Evolutionary conservation across 768 basidiomycete species (phyloP).

Genomic region (Chalciporus pseudorubinellus): DNA sequence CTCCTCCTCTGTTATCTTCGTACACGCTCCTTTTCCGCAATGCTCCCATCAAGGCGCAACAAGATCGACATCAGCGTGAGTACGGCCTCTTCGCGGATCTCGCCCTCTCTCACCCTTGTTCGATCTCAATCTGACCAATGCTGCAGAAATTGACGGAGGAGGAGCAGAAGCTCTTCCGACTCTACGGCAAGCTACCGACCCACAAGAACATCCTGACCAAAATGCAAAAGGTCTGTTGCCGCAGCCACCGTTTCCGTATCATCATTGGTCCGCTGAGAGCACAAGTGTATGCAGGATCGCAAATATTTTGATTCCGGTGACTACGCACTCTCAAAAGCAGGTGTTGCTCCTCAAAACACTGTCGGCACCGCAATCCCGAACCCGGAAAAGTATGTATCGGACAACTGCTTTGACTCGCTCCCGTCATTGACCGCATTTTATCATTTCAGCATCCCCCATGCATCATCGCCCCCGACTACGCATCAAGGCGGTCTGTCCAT

Average conservation of each 20-base stretch:
- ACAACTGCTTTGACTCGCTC: background rate
- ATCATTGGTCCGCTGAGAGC: constrained; percentile 6
- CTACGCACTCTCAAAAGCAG: constrained; percentile 95
- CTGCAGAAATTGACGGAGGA: constrained; percentile 76
- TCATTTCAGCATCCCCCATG: constrained; percentile 77
- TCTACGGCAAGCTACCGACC: constrained; percentile 92
- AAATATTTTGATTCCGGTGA: constrained; percentile 99
- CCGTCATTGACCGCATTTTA: background rate
- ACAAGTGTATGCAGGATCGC: constrained; percentile 66
- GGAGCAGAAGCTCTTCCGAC: constrained; percentile 90
- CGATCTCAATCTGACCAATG: constrained; percentile 12
- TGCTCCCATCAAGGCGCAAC: constrained; percentile 80
- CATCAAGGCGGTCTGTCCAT: constrained; percentile 59
- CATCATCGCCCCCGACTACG: constrained; percentile 63
- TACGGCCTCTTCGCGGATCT: constrained; percentile 9
- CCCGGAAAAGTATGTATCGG: constrained; percentile 84
- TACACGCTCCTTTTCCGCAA: constrained; percentile 31
- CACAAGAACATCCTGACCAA: constrained; percentile 92
- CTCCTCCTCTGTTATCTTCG: constrained; percentile 24
- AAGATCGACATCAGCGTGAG: constrained; percentile 93
- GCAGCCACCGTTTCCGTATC: background rate
- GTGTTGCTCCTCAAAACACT: constrained; percentile 79
- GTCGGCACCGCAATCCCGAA: constrained; percentile 98
- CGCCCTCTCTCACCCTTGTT: background rate
- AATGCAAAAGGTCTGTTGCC: constrained; percentile 81